Evolutionary conservation across 257 asterid species (phyloP).

Genomic region (Thymus quinquecostatus): DNA sequence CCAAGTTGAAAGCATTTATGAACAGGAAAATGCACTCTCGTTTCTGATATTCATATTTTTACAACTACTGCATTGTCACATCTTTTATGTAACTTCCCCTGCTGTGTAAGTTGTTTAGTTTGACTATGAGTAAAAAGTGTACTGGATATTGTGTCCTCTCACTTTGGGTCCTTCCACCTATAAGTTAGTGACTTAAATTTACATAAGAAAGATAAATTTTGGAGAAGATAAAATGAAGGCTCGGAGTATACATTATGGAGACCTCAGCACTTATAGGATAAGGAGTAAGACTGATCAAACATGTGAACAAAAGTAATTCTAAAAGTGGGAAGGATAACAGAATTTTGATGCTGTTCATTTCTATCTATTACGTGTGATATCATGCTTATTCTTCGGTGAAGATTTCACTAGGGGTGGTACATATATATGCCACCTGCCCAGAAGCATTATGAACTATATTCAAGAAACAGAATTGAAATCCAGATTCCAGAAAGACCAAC

Average conservation of each 20-base stretch:
- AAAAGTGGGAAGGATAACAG: neutral
- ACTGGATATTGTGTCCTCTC: neutral
- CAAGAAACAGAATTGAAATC: neutral
- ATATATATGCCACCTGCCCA: neutral
- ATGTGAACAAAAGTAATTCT: neutral
- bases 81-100: slow-evolving; percentile 7
- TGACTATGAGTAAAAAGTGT: neutral
- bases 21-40: slow-evolving; percentile 8
- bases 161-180: too few relatives aligned
- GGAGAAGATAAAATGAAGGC: slow-evolving; percentile 4
- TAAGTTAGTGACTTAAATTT: neutral
- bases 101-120: neutral
- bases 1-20: neutral
- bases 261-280: neutral
- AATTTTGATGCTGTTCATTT: slow-evolving; percentile 2
- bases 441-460: neutral
- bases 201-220: neutral
- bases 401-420: neutral
- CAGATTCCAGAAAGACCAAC: neutral
- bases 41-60: neutral
- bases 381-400: neutral
- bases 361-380: neutral
- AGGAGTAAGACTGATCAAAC: neutral
- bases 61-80: slow-evolving; percentile 10
- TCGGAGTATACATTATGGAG: slow-evolving; percentile 1